Conservation (phyloP, 2,329 filamentous ascomycete species). For the Beauveria asiatica region DNA sequence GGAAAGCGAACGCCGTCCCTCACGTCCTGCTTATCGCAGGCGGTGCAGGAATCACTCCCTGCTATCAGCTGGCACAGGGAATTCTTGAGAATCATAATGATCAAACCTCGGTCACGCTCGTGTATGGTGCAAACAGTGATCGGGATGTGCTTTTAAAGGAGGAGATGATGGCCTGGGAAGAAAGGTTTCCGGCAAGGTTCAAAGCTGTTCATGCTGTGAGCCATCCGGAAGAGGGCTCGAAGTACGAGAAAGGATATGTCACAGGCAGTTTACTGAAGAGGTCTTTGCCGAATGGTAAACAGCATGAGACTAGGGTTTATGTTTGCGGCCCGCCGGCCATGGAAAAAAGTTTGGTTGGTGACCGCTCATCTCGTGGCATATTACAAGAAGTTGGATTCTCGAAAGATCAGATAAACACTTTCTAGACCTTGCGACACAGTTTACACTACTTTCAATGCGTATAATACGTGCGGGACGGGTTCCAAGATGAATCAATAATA, state of each 20-base stretch:
- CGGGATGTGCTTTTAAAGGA: not conserved
- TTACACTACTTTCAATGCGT: no score
- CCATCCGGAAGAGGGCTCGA: not conserved
- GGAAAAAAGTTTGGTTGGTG: not conserved
- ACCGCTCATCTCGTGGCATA: not conserved
- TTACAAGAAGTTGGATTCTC: no score
- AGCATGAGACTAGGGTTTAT: not conserved
- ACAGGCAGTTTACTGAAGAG: not conserved
- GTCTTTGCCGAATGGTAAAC: not conserved
- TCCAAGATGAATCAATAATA: no score
- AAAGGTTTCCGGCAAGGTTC: slow-evolving; percentile 13
- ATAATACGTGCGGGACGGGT: no score
- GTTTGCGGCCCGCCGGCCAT: not conserved
- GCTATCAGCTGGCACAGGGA: slow-evolving; percentile 55
- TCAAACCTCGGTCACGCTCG: slow-evolving; percentile 51
- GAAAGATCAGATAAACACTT: no score
- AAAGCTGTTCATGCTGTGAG: not conserved
- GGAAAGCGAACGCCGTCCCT: slow-evolving; percentile 37
- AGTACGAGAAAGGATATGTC: not conserved
- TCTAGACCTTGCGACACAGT: no score
- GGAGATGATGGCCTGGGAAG: not conserved
- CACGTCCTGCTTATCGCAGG: slow-evolving; percentile 60
- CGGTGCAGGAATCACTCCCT: slow-evolving; percentile 64
- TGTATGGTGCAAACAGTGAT: slow-evolving; percentile 46
- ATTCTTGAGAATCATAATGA: slow-evolving; percentile 56